These are phyloP conservation scores for Fagopyrum esculentum DNA, from an alignment of 148 eudicot species.

Conservation along the genomic window DNA sequence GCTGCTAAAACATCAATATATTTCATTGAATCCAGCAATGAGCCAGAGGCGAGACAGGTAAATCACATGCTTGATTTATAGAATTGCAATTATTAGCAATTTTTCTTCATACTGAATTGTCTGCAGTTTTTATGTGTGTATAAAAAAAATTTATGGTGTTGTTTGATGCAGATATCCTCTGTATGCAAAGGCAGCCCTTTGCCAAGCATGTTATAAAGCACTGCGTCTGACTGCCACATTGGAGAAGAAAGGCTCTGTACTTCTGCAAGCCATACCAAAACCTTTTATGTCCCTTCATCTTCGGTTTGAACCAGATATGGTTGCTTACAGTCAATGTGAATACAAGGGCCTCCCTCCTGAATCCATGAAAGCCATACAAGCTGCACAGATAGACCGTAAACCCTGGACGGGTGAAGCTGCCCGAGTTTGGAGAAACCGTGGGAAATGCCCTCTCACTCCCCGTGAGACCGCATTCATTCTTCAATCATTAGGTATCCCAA, in stretches of 20 bases:
- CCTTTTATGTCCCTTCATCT: slow-evolving; percentile 95
- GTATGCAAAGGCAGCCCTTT: slow-evolving; percentile 75
- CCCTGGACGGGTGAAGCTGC: slow-evolving; percentile 95
- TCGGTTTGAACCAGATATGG: slow-evolving; percentile 98
- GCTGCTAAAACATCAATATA: slow-evolving; percentile 73
- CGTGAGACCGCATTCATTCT: slow-evolving; percentile 78
- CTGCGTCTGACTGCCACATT: slow-evolving; percentile 50
- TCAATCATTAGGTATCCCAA: slow-evolving; percentile 62
- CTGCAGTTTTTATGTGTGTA: neutral
- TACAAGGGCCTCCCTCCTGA: slow-evolving; percentile 50
- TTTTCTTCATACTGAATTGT: neutral
- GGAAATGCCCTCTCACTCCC: slow-evolving; percentile 97
- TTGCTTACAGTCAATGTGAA: slow-evolving; percentile 90
- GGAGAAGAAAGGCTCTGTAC: slow-evolving; percentile 62
- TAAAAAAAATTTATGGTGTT: neutral
- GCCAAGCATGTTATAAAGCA: slow-evolving; percentile 85
- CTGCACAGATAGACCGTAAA: slow-evolving; percentile 65
- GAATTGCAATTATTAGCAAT: neutral
- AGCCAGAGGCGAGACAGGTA: slow-evolving; percentile 98
- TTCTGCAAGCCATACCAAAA: slow-evolving; percentile 82
- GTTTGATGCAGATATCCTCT: slow-evolving; percentile 62
- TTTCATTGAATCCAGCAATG: slow-evolving; percentile 93
- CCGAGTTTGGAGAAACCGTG: slow-evolving; percentile 75
- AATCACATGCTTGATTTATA: neutral
- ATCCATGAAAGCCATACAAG: slow-evolving; percentile 67